Conservation (phyloP, 2,329 filamentous ascomycete genomes). For the Colletotrichum noveboracense region DNA sequence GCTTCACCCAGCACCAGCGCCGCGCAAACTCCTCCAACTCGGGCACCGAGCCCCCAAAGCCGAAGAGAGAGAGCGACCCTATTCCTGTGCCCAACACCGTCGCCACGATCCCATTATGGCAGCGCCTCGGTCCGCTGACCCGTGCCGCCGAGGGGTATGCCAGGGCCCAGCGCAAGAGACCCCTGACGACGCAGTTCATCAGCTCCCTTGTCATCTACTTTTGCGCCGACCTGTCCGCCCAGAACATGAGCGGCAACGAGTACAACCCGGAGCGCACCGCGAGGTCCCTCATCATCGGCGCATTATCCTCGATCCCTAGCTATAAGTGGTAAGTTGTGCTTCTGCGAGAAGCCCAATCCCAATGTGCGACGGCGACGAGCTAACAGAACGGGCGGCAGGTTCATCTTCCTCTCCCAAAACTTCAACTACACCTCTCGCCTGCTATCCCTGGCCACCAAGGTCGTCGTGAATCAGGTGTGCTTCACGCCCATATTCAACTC, state of each 20-base stretch:
- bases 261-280: constrained; percentile 75
- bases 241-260: constrained; percentile 65
- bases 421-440: constrained; percentile 84
- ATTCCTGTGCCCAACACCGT: constrained; percentile 50
- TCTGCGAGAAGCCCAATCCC: not conserved
- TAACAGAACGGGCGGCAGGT: constrained; percentile 52
- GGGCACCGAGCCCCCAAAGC: constrained; percentile 10
- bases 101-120: constrained; percentile 54
- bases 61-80: constrained; percentile 31
- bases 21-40: constrained; percentile 30
- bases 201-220: constrained; percentile 81
- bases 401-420: constrained; percentile 77
- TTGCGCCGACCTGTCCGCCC: constrained; percentile 78
- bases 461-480: constrained; percentile 77
- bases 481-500: constrained; percentile 86
- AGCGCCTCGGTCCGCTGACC: constrained; percentile 62
- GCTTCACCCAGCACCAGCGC: constrained; percentile 25
- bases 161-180: constrained; percentile 71
- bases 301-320: constrained; percentile 73
- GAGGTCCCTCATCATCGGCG: constrained; percentile 77
- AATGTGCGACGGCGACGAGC: not conserved
- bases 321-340: constrained; percentile 74
- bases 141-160: constrained; percentile 65
- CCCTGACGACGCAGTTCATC: constrained; percentile 80
- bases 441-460: constrained; percentile 76